phyloP scores from a whole-genome alignment of 768 basidiomycete species.

The Calvatia gigantea region DNA sequence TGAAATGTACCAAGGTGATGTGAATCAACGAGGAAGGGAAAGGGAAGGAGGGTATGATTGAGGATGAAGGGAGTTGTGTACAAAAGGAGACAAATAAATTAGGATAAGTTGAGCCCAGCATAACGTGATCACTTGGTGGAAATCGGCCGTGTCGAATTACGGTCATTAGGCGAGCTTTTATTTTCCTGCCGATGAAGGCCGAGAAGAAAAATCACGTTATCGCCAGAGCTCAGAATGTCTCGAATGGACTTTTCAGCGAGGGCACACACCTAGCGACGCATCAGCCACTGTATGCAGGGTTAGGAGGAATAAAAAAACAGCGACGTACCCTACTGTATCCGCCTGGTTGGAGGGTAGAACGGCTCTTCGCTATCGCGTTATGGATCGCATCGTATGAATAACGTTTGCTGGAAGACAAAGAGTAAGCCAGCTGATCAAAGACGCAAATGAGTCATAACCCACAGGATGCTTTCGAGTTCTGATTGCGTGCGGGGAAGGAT shows the following conservation, averaged over 20 bases:
- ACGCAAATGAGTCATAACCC: constrained; percentile 26
- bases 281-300: constrained; percentile 2
- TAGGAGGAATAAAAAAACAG: neutral
- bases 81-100: constrained; percentile 6
- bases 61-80: neutral
- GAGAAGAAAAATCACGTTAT: constrained; percentile 65
- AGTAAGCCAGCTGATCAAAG: constrained; percentile 10
- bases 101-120: neutral
- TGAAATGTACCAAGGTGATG: constrained; percentile 1
- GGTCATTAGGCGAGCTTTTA: constrained; percentile 28
- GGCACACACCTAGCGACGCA: constrained; percentile 53
- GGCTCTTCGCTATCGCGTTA: constrained; percentile 71
- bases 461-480: constrained; percentile 75
- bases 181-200: constrained; percentile 48
- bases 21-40: neutral
- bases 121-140: constrained; percentile 34
- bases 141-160: constrained; percentile 30
- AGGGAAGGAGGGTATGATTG: neutral
- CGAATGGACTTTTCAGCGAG: constrained; percentile 69
- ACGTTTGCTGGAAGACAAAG: constrained; percentile 46
- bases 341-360: constrained; percentile 55
- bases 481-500: constrained; percentile 59
- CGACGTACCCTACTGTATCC: constrained; percentile 43
- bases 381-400: constrained; percentile 81
- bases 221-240: constrained; percentile 63